Evolutionary conservation across 805 yeast genomes (phyloP).

Genomic region (Zygotorulaspora chibaensis): DNA sequence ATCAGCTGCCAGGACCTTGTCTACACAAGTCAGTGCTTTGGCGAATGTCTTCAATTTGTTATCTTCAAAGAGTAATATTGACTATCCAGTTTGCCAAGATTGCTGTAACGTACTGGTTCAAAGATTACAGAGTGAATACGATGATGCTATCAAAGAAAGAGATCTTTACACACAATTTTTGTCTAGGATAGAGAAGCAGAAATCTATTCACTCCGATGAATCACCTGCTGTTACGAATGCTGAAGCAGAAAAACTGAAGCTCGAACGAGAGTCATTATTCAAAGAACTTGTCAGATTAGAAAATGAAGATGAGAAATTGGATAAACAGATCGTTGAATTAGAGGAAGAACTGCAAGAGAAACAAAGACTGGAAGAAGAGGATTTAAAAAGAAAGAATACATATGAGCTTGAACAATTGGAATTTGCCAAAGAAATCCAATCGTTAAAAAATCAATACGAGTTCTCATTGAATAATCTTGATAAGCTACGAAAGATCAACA

Average conservation of each 20-base stretch:
- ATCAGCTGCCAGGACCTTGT: slow-evolving; percentile 36
- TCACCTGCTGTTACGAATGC: slow-evolving; percentile 16
- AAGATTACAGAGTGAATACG: slow-evolving; percentile 64
- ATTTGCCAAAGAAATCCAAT: slow-evolving; percentile 53
- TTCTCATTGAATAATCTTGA: slow-evolving; percentile 63
- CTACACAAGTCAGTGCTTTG: slow-evolving; percentile 49
- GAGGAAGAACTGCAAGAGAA: slow-evolving; percentile 46
- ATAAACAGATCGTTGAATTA: slow-evolving; percentile 41
- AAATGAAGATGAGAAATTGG: slow-evolving; percentile 40
- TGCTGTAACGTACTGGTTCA: slow-evolving; percentile 67
- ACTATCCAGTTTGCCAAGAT: slow-evolving; percentile 83
- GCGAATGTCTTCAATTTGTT: slow-evolving; percentile 67
- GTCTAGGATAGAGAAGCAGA: slow-evolving; percentile 59
- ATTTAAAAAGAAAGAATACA: slow-evolving; percentile 48
- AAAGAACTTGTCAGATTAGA: slow-evolving; percentile 29
- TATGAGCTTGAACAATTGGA: slow-evolving; percentile 50
- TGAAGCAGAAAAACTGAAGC: slow-evolving; percentile 22
- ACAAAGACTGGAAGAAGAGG: slow-evolving; percentile 44
- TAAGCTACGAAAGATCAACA: slow-evolving; percentile 67
- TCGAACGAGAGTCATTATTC: slow-evolving; percentile 25
- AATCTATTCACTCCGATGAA: slow-evolving; percentile 33
- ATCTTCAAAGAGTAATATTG: slow-evolving; percentile 69
- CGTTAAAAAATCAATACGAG: slow-evolving; percentile 59
- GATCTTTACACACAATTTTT: slow-evolving; percentile 73
- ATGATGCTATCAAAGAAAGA: slow-evolving; percentile 68